Base-by-base conservation (phyloP, 2,329 filamentous ascomycete genomes). In the Grosmannia serpens region DNA sequence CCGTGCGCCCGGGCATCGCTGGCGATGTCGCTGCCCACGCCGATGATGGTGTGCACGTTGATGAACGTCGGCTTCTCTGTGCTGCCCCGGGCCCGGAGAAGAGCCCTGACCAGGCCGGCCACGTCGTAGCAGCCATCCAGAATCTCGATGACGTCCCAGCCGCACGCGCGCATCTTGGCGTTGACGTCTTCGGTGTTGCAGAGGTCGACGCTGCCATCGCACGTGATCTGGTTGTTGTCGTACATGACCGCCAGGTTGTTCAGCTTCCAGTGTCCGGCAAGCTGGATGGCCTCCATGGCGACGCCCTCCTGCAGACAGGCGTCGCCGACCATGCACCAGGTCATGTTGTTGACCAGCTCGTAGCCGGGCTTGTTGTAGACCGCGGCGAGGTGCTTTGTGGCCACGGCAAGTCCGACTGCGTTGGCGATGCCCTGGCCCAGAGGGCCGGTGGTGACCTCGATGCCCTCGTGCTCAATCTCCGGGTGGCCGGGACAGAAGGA, bases 141-240 rank as follows among this genome's bases (percentile, higher is more conserved):
- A 1, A 84, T 69, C 24, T 82, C 77, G 8, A 82, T 70, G 1
- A 83, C 79, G 24, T 82, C 64, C 78, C 79, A 84, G 3, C 78
- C 78, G 38, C 72, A 77, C 8, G 80, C 79, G 6, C 73, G 69
- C 79, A 83, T 82, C 68, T 83, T 84, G 8, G 72, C 67, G 58
- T 83, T 82, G 63, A 82, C 70, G 52, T 83, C 79, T 63, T 84
- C 80, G 0, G 74, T 79, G 61, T 80, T 81, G 8, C 71, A 73
- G 15, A 76, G 69, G 65, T 82, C 78, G 3, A 82, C 74, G 2
- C 73, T 75, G 1, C 81, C 81, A 59, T 83, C 81, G 63, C 80
- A 83, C 6, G 80, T 83, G 53, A 84, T 71, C 63, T 81, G 77
- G 66, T 84, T 83, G 67, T 84, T 83, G 62, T 84, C 81, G 62